Base-by-base conservation (phyloP, 768 basidiomycete genomes). In the Pleurotus sapidus region DNA sequence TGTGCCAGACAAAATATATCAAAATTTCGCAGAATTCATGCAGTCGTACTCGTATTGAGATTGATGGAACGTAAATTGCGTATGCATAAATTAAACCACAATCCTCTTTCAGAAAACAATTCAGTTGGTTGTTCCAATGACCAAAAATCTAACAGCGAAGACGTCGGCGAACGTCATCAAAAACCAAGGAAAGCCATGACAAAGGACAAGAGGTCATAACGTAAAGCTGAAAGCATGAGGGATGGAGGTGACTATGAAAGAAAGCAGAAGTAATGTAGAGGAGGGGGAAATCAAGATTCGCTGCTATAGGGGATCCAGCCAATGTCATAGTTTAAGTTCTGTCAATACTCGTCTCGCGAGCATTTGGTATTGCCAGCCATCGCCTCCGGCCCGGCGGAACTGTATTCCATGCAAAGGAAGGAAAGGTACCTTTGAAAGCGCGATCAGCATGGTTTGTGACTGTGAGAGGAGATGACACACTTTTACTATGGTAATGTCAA, bases 351-450 rank as follows among this genome's bases (percentile, higher is more conserved):
- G 81, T 63, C 91, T 81, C 20, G 92, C 95, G 40, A 98, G 81
- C 91, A 94, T 94, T 69, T 95, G 93, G 71, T 98, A 98, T 72
- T 97, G 94, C 95, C 95, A 98, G 0, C 89, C 91, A 62, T 96
- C 92, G 1, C 95, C 95, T 24, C 90, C 84, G 1, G 87, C 83
- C 59, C 96, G 81, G 48, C 96, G 86, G 76, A 98, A 98, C 67
- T 98, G 96, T 46, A 98, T 89, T 2, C 96, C 95, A 70, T 98
- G 91, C 17, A 98, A 73, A 2, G 94, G 93, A 49, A 98, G 75
- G 87, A 88, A 93, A 46, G 94, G 94, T 2, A 97, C 92, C 95
- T 95, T 64, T 0, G 15, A 43, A 56, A 38, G 56, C 55, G 57
- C 18, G 23, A 38, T 56, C 49, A 58, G 59, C 45, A 30, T 59